A percentile compares a stretch with the other conserved stretches of the same genome.
These are phyloP conservation scores for Leucocoprinus leucothites DNA, from an alignment of 768 basidiomycete species.

Conservation along the genomic window DNA sequence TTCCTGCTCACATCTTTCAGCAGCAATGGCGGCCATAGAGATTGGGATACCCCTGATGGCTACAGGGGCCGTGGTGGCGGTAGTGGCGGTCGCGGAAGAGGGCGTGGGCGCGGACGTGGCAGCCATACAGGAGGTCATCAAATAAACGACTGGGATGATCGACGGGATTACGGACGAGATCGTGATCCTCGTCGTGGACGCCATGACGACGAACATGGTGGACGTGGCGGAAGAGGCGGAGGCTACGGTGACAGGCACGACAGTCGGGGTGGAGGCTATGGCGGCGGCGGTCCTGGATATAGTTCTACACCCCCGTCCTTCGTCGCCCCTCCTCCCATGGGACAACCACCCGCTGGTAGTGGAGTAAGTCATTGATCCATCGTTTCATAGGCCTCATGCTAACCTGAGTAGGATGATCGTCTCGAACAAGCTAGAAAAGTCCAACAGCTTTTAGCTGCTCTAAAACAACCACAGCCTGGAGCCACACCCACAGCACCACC, in stretches of 20 bases:
- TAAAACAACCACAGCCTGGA: conserved; percentile 64
- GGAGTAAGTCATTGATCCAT: conserved; percentile 17
- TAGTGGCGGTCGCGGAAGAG: conserved; percentile 37
- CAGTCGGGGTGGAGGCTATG: conserved; percentile 32
- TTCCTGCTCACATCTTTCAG: not conserved
- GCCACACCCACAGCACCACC: conserved; percentile 32
- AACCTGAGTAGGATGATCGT: conserved; percentile 59
- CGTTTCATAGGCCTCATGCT: not conserved
- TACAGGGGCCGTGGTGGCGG: conserved; percentile 29
- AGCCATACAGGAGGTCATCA: conserved; percentile 27
- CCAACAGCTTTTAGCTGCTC: conserved; percentile 79
- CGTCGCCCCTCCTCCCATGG: conserved; percentile 28
- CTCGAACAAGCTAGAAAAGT: conserved; percentile 86
- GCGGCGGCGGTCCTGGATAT: conserved; percentile 27
- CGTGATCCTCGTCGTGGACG: conserved; percentile 41
- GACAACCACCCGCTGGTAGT: conserved; percentile 22
- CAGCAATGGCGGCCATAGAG: conserved; percentile 36
- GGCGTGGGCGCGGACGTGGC: conserved; percentile 38
- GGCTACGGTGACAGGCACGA: conserved; percentile 46
- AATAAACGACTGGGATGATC: conserved; percentile 29
- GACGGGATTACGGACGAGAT: conserved; percentile 42
- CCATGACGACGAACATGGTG: conserved; percentile 37
- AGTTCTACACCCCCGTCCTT: conserved; percentile 17
- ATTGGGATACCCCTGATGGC: conserved; percentile 45
- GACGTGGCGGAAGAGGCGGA: conserved; percentile 28